Evolutionary conservation across 2,329 filamentous ascomycete species (phyloP).

Genomic region (Alternaria burnsii): DNA sequence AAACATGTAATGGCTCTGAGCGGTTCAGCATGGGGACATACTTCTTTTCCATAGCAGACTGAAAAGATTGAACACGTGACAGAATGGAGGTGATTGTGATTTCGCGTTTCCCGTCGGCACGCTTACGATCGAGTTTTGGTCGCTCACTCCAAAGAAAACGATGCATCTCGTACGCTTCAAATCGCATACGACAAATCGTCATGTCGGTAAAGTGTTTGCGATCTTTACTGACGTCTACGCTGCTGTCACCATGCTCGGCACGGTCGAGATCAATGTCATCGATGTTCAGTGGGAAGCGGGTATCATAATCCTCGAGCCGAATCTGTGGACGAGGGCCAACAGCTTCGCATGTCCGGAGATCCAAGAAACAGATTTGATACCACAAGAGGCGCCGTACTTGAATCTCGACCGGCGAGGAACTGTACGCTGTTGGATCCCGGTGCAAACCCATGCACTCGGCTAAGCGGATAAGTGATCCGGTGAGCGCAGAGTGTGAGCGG

Average conservation of each 20-base stretch:
- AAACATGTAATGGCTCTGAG: slow-evolving; percentile 68
- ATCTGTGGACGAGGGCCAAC: slow-evolving; percentile 77
- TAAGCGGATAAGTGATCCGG: slow-evolving; percentile 75
- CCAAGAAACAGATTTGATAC: slow-evolving; percentile 81
- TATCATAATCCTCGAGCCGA: slow-evolving; percentile 78
- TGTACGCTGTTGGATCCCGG: slow-evolving; percentile 73
- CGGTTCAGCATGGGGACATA: slow-evolving; percentile 71
- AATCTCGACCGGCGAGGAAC: slow-evolving; percentile 71
- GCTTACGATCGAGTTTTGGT: slow-evolving; percentile 65
- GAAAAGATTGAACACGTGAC: slow-evolving; percentile 73
- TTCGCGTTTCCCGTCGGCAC: slow-evolving; percentile 32
- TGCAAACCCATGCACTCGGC: slow-evolving; percentile 82
- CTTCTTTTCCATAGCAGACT: slow-evolving; percentile 68
- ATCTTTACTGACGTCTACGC: slow-evolving; percentile 56
- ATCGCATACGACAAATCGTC: slow-evolving; percentile 72
- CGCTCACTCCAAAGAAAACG: slow-evolving; percentile 75
- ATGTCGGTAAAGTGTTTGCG: slow-evolving; percentile 71
- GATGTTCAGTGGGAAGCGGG: slow-evolving; percentile 74
- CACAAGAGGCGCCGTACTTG: slow-evolving; percentile 77
- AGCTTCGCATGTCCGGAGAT: slow-evolving; percentile 76
- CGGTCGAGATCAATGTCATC: slow-evolving; percentile 69
- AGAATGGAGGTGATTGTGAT: slow-evolving; percentile 66
- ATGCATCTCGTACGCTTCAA: slow-evolving; percentile 78
- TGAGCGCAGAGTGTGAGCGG: slow-evolving; percentile 74
- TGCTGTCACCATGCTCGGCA: slow-evolving; percentile 30